phyloP scores from a whole-genome alignment of 2,329 filamentous ascomycete species.

The Plenodomus biglobosus region DNA sequence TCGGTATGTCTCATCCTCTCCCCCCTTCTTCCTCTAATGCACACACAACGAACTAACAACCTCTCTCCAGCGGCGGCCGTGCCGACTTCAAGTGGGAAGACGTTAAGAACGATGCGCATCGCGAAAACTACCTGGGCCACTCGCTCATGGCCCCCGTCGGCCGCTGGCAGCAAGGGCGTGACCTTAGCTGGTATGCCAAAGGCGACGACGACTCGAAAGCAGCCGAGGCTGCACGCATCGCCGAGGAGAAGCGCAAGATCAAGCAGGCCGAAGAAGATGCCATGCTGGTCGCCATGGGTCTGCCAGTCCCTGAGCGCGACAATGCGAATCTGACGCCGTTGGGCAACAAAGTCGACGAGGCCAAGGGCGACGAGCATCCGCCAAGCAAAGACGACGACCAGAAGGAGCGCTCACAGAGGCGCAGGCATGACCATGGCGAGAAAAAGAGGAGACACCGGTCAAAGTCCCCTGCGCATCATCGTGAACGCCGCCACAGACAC shows the following conservation, averaged over 20 bases:
- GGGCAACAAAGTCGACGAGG: slow-evolving; percentile 45
- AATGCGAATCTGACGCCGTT: slow-evolving; percentile 68
- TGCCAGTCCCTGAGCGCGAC: slow-evolving; percentile 67
- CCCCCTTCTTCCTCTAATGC: background rate
- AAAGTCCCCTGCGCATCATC: slow-evolving; percentile 31
- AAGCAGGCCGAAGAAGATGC: slow-evolving; percentile 95
- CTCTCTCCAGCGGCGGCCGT: slow-evolving; percentile 66
- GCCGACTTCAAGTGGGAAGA: slow-evolving; percentile 97
- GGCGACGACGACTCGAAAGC: slow-evolving; percentile 59
- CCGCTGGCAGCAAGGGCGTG: slow-evolving; percentile 81
- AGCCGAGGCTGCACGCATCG: slow-evolving; percentile 57
- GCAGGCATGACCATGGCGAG: slow-evolving; percentile 28
- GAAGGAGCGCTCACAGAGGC: slow-evolving; percentile 29
- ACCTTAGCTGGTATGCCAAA: slow-evolving; percentile 67
- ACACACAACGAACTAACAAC: slow-evolving; percentile 2
- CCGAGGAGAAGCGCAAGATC: slow-evolving; percentile 74
- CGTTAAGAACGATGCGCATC: slow-evolving; percentile 80
- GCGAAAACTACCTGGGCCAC: slow-evolving; percentile 89
- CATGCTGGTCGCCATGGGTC: slow-evolving; percentile 76
- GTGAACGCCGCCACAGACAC: slow-evolving; percentile 31
- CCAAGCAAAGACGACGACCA: slow-evolving; percentile 21
- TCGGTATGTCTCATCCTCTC: slow-evolving; percentile 53
- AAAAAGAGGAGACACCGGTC: slow-evolving; percentile 29
- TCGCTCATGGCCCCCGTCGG: slow-evolving; percentile 90
- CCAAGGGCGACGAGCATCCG: slow-evolving; percentile 7